Evolutionary conservation across 1,139 yeast genomes (phyloP).

Genomic region (Candida glucosophila): DNA sequence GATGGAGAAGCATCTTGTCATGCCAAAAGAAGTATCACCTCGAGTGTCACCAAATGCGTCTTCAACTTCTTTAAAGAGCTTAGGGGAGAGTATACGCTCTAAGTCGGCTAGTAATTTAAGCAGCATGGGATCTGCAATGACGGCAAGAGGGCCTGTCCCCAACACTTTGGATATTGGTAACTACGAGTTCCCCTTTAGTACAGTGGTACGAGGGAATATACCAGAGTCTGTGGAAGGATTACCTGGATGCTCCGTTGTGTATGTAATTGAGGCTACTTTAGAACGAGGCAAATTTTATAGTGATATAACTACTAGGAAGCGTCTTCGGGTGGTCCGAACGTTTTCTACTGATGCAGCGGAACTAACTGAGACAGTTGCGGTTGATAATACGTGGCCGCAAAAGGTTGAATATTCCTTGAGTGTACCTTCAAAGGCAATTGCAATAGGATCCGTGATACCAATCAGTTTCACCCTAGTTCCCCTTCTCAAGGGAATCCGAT

Average conservation of each 20-base stretch:
- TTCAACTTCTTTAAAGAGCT: constrained; percentile 24
- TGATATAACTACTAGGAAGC: constrained; percentile 59
- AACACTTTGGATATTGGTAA: constrained; percentile 44
- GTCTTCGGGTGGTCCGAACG: constrained; percentile 79
- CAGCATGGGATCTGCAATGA: constrained; percentile 9
- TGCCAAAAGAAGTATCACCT: constrained; percentile 20
- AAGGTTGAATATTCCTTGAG: constrained; percentile 87
- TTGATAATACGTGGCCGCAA: constrained; percentile 93
- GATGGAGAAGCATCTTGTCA: constrained; percentile 23
- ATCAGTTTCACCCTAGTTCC: constrained; percentile 72
- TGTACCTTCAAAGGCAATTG: constrained; percentile 82
- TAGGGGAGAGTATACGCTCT: constrained; percentile 22
- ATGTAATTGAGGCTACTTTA: constrained; percentile 68
- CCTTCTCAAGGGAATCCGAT: constrained; percentile 64
- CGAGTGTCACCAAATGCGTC: constrained; percentile 18
- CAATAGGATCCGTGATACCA: constrained; percentile 76
- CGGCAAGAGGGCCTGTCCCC: constrained; percentile 4
- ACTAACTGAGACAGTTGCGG: constrained; percentile 84
- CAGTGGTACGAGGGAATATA: constrained; percentile 75
- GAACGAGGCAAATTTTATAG: constrained; percentile 77
- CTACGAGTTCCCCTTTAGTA: constrained; percentile 84
- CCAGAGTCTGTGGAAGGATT: constrained; percentile 90
- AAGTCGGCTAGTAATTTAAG: constrained; percentile 23
- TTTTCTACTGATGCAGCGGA: constrained; percentile 83
- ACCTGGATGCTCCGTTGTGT: constrained; percentile 75